Evolutionary conservation across 495 filamentous ascomycete genomes (phyloP), one percentile per base, ranked within the genome.

Genomic region (Barbatosphaeria neglecta): DNA sequence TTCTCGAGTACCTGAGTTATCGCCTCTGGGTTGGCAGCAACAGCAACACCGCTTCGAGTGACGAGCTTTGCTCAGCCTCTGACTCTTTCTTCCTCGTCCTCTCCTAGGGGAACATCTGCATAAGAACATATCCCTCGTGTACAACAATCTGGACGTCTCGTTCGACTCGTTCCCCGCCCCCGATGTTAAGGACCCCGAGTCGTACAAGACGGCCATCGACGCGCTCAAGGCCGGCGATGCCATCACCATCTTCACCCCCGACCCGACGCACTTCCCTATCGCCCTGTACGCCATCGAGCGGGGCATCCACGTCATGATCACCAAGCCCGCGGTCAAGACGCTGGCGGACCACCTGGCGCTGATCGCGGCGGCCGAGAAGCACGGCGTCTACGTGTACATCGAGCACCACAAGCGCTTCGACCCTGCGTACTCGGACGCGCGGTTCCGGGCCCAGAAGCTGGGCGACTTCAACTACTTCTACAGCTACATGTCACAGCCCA

Each of bases 391-490:
- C 61, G 88, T 96, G 49, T 96, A 86, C 69, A 73, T 96, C 59
- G 90, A 96, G 70, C 90, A 96, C 67, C 90, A 96, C 74, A 96
- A 96, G 62, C 86, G 90, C 41, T 96, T 80, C 64, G 90, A 95
- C 61, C 89, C 89, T 0, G 87, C 86, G 0, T 96, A 96, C 70
- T 75, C 84, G 5, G 90, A 96, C 58, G 90, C 90, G 1, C 67
- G 70, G n/a, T 80, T 80, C 57, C 80, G 83, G 49, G 87, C 90
- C 0, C 65, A 73, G 55, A 74, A 63, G 22, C 66, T 96, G 6
- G 90, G 90, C 42, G 85, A 95, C 62, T 95, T 95, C 77, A 95
- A 93, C 67, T 95, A 95, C 73, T 96, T 95, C 66, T 95, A 95
- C 71, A 83, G 77, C 51, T 96, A 95, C 71, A 95, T 96, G 90